phyloP scores from a whole-genome alignment of 148 eudicot species.

The Rhododendron ovatum region DNA sequence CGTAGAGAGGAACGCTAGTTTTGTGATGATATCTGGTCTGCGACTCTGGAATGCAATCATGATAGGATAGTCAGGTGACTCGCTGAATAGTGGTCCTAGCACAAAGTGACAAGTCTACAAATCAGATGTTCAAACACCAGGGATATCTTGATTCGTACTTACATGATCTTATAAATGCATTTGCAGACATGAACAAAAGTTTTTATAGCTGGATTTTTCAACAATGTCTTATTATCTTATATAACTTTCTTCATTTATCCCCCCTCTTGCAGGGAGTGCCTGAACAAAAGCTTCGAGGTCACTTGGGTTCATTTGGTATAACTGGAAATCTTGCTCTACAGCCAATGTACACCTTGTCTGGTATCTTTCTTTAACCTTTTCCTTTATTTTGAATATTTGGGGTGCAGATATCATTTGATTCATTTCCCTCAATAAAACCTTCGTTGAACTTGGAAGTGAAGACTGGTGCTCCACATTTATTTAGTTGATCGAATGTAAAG shows the following conservation, averaged over 20 bases:
- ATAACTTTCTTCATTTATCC: not conserved
- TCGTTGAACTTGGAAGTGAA: not conserved
- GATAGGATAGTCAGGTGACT: not conserved
- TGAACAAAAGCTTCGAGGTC: conserved; percentile 89
- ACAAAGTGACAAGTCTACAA: not conserved
- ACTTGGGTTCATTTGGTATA: conserved; percentile 94
- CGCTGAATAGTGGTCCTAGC: not conserved
- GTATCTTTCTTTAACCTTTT: conserved; percentile 36
- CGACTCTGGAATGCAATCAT: not conserved
- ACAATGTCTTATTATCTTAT: not conserved
- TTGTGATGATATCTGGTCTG: conserved; percentile 4
- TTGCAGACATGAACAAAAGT: not conserved
- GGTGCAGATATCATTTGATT: too few species aligned
- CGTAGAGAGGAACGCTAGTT: not conserved
- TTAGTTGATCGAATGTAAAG: not conserved
- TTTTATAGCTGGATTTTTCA: not conserved
- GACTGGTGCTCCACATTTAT: not conserved
- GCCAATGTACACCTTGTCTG: conserved; percentile 99
- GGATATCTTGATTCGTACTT: not conserved
- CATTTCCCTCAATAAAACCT: conserved; percentile 4
- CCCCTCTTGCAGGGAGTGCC: conserved; percentile 75
- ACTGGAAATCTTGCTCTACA: conserved; percentile 99
- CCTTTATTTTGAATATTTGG: not conserved
- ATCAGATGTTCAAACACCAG: not conserved
- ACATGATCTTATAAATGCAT: not conserved